Percentiles rank a stretch among this genome's conserved stretches.
Conservation (phyloP, 257 asterid species). For the Ajuga chamaepitys region DNA sequence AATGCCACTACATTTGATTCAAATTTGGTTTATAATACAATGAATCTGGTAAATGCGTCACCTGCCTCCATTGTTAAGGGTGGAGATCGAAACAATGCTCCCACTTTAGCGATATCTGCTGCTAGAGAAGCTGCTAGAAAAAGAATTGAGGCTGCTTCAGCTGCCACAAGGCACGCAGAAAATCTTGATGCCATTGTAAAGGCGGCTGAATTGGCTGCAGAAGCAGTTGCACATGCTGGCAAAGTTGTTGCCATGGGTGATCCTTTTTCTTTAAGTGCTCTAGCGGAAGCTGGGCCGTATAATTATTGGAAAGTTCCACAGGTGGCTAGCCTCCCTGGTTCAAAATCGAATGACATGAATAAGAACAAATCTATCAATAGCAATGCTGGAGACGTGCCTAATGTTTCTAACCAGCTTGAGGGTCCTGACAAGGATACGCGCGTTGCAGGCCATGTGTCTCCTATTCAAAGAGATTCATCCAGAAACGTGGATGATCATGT, state of each 20-base stretch:
- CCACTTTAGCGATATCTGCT: slow-evolving; percentile 61
- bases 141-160: slow-evolving; percentile 91
- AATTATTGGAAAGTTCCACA: slow-evolving; percentile 53
- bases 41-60: slow-evolving; percentile 40
- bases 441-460: slow-evolving; percentile 14
- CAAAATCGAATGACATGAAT: slow-evolving; percentile 26
- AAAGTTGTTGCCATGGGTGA: slow-evolving; percentile 79
- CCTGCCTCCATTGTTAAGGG: slow-evolving; percentile 52
- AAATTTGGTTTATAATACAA: slow-evolving; percentile 20
- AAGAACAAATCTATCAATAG: slow-evolving; percentile 20
- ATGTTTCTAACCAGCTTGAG: slow-evolving; percentile 23
- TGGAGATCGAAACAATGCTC: slow-evolving; percentile 37
- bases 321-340: slow-evolving; percentile 27
- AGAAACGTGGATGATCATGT: slow-evolving; percentile 27
- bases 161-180: slow-evolving; percentile 92
- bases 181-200: slow-evolving; percentile 82
- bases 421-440: slow-evolving; percentile 34
- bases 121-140: slow-evolving; percentile 93
- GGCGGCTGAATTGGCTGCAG: slow-evolving; percentile 96
- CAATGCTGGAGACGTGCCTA: slow-evolving; percentile 28
- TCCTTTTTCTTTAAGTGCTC: slow-evolving; percentile 59
- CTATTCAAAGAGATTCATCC: slow-evolving; percentile 30
- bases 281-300: slow-evolving; percentile 70
- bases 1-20: slow-evolving; percentile 17
- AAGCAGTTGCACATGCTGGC: slow-evolving; percentile 92